Base-by-base conservation (phyloP, 164 flowering plant species). In the Magnolia changhungtana region DNA sequence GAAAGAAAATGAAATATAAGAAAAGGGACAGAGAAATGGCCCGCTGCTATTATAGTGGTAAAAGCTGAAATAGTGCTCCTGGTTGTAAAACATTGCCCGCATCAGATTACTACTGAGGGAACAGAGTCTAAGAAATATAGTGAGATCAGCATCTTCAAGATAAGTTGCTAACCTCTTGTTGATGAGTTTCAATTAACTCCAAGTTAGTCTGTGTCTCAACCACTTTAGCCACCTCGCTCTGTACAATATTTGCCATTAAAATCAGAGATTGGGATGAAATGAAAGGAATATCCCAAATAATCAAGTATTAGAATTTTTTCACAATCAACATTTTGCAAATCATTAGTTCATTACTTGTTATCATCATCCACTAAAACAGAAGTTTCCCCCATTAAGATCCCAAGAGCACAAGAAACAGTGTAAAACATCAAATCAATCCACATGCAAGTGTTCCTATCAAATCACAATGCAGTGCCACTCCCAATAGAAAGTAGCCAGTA, bases 151-250 rank as follows among this genome's bases (percentile, higher is more conserved):
- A 31, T 24, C 50, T 27, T 24, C 16, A 67, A 24, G 51, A 13
- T 61, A 61, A 5, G 7, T 20, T 14, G 4, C 69, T 67, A 84
- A 96, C 99, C 93, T 94, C 99, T 68, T 88, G 89, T 76, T 94
- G 98, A 83, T 96, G 98, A 81, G 99, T 96, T 84, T 96, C 99
- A 80, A 94, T 89, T 69, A 96, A 84, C 84, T 96, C 99, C 87
- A 96, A 83, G 74, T 75, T 83, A 50, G 89, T 71, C 84, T 96
- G 99, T 6, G 93, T 88, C 81, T 94, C 98, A 75, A 96, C 97
- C 78, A 96, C 98, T 81, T 92, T 91, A 27, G 98, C 97, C 76
- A 94, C 98, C 82, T 94, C 98, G 83, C 85, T 88, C 98, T 92
- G 83, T 69, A 49, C 19, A 31, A 16, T 55, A 55, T 55, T 31